Base-by-base conservation (phyloP, 1,284 basidiomycete genomes). In the Paramarasmius palmivorus region DNA sequence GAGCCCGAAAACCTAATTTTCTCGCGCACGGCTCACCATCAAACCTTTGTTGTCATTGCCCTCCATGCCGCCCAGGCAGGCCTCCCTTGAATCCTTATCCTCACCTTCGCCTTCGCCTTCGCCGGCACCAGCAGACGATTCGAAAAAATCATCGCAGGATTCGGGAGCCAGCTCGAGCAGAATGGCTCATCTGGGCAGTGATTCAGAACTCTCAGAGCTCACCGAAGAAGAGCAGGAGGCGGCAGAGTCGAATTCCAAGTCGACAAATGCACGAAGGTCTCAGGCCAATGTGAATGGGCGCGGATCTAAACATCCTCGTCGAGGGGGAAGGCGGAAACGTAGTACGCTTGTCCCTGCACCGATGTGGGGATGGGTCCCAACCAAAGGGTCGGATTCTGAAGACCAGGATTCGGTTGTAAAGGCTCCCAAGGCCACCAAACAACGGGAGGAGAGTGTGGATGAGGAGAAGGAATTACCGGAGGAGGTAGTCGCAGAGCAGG, bases 321-420 rank as follows among this genome's bases (percentile, higher is more conserved):
- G 68, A 10, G 72, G 68, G 40, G 73, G 71, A 19, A 72, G 78
- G 58, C 78, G 74, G 67, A 88, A 85, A 68, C 79, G 84, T 49
- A 81, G 82, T 58, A 83, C 83, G 49, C 75, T 88, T 55, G 82
- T 88, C 1, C 86, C 88, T 37, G 82, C 82, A 26, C 81, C 81
- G 52, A 90, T 88, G 86, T 90, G 86, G 88, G 86, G 78, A 32
- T 90, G 88, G 88, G 87, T 82, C 25, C 82, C 80, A 52, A 65
- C 68, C 49, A 82, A 81, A 69, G 73, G 70, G 38, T 69, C 66
- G 56, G 69, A 70, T 40, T 74, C 80, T 53, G 77, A 82, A 58
- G 79, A 83, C 47, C 82, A 83, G 29, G 69, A 70, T 15, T 65
- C 69, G 49, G 52, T 46, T 57, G 54, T 29, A 54, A 56, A 17